phyloP scores from a whole-genome alignment of 2,329 filamentous ascomycete genomes.

The Neofusicoccum laricinum region DNA sequence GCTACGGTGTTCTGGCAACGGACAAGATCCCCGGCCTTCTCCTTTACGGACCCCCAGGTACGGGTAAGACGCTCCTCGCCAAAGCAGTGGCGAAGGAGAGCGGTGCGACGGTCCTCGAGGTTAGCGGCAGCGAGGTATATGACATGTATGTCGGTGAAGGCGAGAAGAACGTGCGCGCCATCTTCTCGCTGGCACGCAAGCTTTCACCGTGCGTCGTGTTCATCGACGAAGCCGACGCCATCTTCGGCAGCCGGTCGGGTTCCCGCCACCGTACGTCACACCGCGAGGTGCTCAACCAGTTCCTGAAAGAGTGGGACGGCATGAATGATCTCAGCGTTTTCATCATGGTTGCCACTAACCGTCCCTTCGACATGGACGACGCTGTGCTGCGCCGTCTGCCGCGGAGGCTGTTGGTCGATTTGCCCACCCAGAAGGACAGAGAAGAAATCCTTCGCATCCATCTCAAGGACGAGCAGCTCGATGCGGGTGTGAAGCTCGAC shows the following conservation, averaged over 20 bases:
- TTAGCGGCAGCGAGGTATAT: constrained; percentile 87
- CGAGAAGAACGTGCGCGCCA: constrained; percentile 91
- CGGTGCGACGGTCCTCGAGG: constrained; percentile 71
- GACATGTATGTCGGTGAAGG: constrained; percentile 96
- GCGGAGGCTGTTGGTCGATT: constrained; percentile 68
- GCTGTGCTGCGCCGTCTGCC: constrained; percentile 76
- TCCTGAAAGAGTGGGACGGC: constrained; percentile 94
- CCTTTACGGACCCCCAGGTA: constrained; percentile 77
- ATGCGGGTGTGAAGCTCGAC: constrained; percentile 58
- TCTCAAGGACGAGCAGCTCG: constrained; percentile 65
- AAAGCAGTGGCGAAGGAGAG: constrained; percentile 65
- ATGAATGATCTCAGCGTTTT: constrained; percentile 81
- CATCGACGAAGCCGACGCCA: constrained; percentile 92
- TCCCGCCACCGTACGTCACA: constrained; percentile 67
- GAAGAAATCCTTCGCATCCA: constrained; percentile 69
- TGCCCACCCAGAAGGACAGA: constrained; percentile 65
- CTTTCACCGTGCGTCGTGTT: constrained; percentile 91
- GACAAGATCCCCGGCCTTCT: constrained; percentile 89
- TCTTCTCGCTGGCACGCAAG: constrained; percentile 89
- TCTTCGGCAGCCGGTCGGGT: constrained; percentile 74
- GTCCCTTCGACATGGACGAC: constrained; percentile 91
- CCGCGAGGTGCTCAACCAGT: constrained; percentile 93
- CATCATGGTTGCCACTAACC: constrained; percentile 97
- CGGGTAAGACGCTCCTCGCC: constrained; percentile 64
- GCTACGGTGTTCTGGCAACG: constrained; percentile 85